Percentiles rank a stretch among this genome's conserved stretches.
Conservation (phyloP, 2,329 filamentous ascomycete species). For the Colletotrichum sublineola region DNA sequence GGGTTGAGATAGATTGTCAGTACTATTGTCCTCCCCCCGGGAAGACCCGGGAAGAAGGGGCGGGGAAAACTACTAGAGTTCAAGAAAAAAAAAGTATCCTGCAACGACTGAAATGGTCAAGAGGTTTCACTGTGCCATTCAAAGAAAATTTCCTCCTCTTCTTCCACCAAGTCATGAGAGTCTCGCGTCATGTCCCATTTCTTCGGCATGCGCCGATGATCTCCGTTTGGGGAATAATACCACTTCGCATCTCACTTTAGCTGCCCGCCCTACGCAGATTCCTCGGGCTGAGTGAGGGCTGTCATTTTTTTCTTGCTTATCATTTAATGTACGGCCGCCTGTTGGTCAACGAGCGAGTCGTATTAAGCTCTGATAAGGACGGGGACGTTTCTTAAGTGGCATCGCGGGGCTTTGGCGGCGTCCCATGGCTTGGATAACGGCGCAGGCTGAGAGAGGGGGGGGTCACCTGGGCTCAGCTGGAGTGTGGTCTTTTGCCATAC, state of each 20-base stretch:
- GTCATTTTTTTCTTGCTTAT: neutral
- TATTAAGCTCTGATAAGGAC: neutral
- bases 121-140: neutral
- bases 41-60: too few relatives aligned
- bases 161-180: neutral
- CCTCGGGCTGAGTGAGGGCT: neutral
- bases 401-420: neutral
- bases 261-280: neutral
- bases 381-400: neutral
- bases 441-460: neutral
- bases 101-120: neutral
- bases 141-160: neutral
- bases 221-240: neutral
- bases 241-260: neutral
- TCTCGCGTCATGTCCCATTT: neutral
- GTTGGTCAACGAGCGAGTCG: neutral
- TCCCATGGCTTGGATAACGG: neutral
- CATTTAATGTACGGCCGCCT: neutral
- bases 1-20: constrained; percentile 10
- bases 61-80: neutral
- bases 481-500: neutral
- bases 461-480: constrained; percentile 1
- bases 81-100: neutral
- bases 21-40: too few relatives aligned
- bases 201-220: neutral